Conservation (phyloP, 116 monocot species). For the Posidonia oceanica region DNA sequence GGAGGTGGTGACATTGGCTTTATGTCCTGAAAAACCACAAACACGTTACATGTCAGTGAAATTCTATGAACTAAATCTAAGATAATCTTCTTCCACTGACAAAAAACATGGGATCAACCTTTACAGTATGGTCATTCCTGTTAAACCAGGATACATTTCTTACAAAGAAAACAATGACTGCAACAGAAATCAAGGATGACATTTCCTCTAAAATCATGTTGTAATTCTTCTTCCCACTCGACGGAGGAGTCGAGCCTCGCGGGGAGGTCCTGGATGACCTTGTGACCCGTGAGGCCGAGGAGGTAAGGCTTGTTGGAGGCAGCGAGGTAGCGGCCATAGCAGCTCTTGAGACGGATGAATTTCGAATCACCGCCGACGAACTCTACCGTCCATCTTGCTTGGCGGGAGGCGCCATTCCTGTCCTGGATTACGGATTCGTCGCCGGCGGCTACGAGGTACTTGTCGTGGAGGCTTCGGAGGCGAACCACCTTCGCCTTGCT, state of each 20-base stretch:
- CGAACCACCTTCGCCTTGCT: slow-evolving; percentile 39
- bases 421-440: slow-evolving; percentile 56
- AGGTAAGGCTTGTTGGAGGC: slow-evolving; percentile 64
- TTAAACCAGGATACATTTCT: slow-evolving; percentile 12
- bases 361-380: slow-evolving; percentile 6
- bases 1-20: too few species aligned
- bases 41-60: too few species aligned
- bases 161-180: slow-evolving; percentile 55
- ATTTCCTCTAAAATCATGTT: too few species aligned
- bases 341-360: slow-evolving; percentile 36
- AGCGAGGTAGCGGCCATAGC: slow-evolving; percentile 50
- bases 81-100: too few species aligned
- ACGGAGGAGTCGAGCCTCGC: slow-evolving; percentile 56
- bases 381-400: slow-evolving; percentile 52
- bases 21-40: too few species aligned
- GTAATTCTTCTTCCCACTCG: slow-evolving; percentile 52
- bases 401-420: slow-evolving; percentile 30
- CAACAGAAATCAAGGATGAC: slow-evolving; percentile 46
- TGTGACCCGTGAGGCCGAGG: slow-evolving; percentile 47
- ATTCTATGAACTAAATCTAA: too few species aligned
- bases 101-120: too few species aligned
- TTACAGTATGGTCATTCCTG: too few species aligned
- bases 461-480: slow-evolving; percentile 66
- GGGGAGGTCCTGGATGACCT: slow-evolving; percentile 48
- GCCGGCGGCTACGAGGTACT: slow-evolving; percentile 63